phyloP scores from a whole-genome alignment of 2,329 filamentous ascomycete genomes.

The Aspergillus costaricaensis region DNA sequence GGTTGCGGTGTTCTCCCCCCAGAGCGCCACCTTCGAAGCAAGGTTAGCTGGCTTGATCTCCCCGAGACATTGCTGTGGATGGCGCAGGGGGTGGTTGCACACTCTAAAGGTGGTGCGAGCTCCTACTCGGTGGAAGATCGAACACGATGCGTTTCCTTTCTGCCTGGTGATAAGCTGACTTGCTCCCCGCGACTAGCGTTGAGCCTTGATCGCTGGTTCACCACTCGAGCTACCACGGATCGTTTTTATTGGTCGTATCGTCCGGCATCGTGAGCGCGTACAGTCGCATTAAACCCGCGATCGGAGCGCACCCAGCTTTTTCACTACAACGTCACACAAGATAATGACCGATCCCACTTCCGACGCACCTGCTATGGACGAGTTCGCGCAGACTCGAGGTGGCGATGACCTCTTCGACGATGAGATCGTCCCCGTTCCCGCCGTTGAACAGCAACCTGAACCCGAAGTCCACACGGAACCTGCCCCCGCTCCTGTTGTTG shows the following conservation, averaged over 20 bases:
- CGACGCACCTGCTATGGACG: slow-evolving; percentile 39
- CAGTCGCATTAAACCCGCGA: slow-evolving; percentile 16
- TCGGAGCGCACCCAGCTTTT: not conserved
- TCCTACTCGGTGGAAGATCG: not conserved
- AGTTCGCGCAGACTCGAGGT: slow-evolving; percentile 53
- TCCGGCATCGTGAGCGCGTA: slow-evolving; percentile 23
- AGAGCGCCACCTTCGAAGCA: not conserved
- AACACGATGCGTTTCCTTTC: not conserved
- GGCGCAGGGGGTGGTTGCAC: not conserved
- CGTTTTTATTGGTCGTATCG: slow-evolving; percentile 23
- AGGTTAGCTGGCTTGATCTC: not conserved
- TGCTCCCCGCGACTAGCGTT: slow-evolving; percentile 9
- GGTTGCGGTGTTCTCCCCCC: not conserved
- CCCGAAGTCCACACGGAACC: slow-evolving; percentile 15
- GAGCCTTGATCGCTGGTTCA: slow-evolving; percentile 6
- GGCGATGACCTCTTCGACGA: slow-evolving; percentile 55
- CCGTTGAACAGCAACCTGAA: slow-evolving; percentile 34
- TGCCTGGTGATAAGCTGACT: slow-evolving; percentile 7
- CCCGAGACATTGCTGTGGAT: not conserved
- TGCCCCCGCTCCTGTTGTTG: slow-evolving; percentile 9
- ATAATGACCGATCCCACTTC: slow-evolving; percentile 14
- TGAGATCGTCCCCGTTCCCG: slow-evolving; percentile 50
- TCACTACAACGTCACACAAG: not conserved
- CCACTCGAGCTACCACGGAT: slow-evolving; percentile 23
- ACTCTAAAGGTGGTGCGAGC: not conserved